phyloP scores from a whole-genome alignment of 2,329 filamentous ascomycete species.

The Teratosphaeria pseudoeucalypti region DNA sequence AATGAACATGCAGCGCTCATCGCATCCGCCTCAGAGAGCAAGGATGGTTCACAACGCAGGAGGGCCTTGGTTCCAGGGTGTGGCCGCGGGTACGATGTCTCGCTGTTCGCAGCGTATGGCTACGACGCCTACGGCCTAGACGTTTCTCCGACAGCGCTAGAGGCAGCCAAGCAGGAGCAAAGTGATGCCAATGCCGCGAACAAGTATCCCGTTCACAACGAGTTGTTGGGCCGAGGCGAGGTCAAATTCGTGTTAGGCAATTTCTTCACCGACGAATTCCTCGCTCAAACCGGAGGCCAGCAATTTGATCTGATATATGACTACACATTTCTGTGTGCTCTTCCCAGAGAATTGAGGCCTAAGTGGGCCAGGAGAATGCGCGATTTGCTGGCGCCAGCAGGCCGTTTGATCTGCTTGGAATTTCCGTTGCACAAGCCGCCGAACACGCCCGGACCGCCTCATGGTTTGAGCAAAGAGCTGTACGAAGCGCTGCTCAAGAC shows the following conservation, averaged over 20 bases:
- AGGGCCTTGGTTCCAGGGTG: constrained; percentile 70
- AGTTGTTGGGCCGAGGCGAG: constrained; percentile 37
- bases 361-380: constrained; percentile 47
- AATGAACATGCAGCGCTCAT: constrained; percentile 17
- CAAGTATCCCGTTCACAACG: constrained; percentile 34
- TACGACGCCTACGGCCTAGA: constrained; percentile 72
- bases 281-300: constrained; percentile 28
- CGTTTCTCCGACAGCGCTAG: constrained; percentile 42
- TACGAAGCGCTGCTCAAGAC: constrained; percentile 62
- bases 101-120: constrained; percentile 62
- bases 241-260: constrained; percentile 52
- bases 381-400: constrained; percentile 42
- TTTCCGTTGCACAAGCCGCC: constrained; percentile 66
- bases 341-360: constrained; percentile 45
- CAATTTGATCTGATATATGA: constrained; percentile 58
- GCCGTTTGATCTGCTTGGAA: constrained; percentile 57
- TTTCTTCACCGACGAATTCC: constrained; percentile 55
- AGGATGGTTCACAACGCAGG: constrained; percentile 26
- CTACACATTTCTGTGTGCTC: constrained; percentile 54
- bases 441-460: constrained; percentile 59
- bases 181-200: constrained; percentile 22
- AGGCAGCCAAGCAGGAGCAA: constrained; percentile 32
- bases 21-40: constrained; percentile 9
- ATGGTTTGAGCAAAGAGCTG: constrained; percentile 55
- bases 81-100: constrained; percentile 70